Conservation (phyloP, 345 rosid species). For the Reutealis trisperma region DNA sequence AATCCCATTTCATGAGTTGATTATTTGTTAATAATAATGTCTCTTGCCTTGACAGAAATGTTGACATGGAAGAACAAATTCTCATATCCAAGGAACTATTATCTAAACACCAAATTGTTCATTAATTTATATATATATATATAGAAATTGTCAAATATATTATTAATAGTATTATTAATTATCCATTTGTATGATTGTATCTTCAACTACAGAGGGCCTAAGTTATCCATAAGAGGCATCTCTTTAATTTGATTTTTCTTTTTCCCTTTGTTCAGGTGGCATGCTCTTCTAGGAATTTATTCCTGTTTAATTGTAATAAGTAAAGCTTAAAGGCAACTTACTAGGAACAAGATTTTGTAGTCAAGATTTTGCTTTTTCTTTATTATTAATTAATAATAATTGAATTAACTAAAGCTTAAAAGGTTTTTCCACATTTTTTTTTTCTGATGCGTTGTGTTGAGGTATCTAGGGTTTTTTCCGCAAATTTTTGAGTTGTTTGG, state of each 20-base stretch:
- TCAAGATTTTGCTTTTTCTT: too few relatives aligned
- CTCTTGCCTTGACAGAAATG: not conserved
- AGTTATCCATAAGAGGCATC: not conserved
- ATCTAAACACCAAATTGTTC: not conserved
- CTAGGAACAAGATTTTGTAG: not conserved
- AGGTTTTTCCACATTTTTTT: too few relatives aligned
- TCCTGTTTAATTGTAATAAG: not conserved
- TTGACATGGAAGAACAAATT: conserved; percentile 17
- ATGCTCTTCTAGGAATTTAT: conserved; percentile 3
- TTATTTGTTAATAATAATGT: not conserved
- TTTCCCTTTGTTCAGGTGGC: not conserved
- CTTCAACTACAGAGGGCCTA: not conserved
- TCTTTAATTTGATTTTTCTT: not conserved
- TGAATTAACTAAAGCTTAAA: too few relatives aligned
- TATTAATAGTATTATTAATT: not conserved
- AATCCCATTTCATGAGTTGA: not conserved
- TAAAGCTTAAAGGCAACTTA: not conserved
- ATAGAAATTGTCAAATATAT: too few relatives aligned
- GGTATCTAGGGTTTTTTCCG: too few relatives aligned
- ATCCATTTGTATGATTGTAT: not conserved
- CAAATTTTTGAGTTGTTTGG: too few relatives aligned
- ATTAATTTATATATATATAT: not conserved
- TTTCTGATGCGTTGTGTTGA: too few relatives aligned
- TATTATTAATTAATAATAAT: too few relatives aligned
- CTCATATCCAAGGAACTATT: not conserved